A percentile compares a stretch with the other conserved stretches of the same genome.
Conservation (phyloP, 78 protist species). For the Salpingoeca rosetta region DNA sequence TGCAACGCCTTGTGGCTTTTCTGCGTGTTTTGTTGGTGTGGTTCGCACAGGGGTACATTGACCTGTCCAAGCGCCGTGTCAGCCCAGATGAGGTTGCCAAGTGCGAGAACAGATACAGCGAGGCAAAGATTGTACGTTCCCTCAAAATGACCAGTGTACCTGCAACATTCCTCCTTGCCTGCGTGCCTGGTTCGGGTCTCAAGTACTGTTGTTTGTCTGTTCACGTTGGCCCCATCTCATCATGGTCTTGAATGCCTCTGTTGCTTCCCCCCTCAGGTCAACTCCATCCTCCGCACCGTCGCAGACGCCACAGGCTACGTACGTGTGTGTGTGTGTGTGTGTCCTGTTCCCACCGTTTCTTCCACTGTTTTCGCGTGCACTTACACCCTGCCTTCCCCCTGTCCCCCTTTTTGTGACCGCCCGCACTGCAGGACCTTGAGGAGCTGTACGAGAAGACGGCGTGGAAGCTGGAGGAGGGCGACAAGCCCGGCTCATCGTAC, state of each 20-base stretch:
- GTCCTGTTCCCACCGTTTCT: neutral
- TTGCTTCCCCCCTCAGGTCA: too few species aligned
- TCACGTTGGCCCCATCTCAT: too few species aligned
- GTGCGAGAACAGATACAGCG: slow-evolving; percentile 76
- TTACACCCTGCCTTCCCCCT: too few species aligned
- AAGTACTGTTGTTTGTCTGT: neutral
- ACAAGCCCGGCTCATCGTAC: slow-evolving; percentile 42
- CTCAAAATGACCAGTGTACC: neutral
- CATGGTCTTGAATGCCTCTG: too few species aligned
- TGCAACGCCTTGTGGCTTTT: too few species aligned
- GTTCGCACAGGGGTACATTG: slow-evolving; percentile 73
- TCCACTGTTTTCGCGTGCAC: too few species aligned
- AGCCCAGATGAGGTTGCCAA: slow-evolving; percentile 70
- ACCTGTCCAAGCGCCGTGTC: slow-evolving; percentile 89
- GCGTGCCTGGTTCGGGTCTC: neutral
- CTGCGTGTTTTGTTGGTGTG: neutral
- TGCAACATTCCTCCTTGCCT: too few species aligned
- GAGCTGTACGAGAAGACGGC: slow-evolving; percentile 27
- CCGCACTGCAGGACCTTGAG: slow-evolving; percentile 13
- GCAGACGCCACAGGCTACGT: slow-evolving; percentile 35
- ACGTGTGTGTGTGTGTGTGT: neutral
- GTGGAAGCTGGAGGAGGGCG: slow-evolving; percentile 39
- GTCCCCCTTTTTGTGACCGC: too few species aligned
- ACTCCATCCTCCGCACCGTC: slow-evolving; percentile 78
- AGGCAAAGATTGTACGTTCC: slow-evolving; percentile 72